A percentile compares a stretch with the other conserved stretches of the same genome.
Evolutionary conservation across 352 stramenopile genomes (phyloP).

Genomic region (Poterioochromonas sp.): DNA sequence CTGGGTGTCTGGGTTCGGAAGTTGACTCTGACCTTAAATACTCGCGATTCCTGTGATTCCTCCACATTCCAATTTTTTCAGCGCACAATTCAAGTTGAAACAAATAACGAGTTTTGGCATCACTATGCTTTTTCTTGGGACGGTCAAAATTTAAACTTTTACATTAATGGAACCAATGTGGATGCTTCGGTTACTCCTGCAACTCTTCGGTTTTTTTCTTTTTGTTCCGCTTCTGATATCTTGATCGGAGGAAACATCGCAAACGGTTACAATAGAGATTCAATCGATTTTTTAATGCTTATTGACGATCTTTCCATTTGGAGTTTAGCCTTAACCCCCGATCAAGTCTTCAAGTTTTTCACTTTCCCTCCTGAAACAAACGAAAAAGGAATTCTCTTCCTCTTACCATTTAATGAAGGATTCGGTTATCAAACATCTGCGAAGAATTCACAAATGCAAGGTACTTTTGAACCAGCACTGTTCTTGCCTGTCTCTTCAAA

Average conservation of each 20-base stretch:
- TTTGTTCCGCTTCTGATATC: background rate
- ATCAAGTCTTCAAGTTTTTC: background rate
- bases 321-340: background rate
- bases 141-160: background rate
- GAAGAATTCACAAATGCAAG: background rate
- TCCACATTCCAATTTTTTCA: no score
- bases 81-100: background rate
- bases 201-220: background rate
- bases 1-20: background rate
- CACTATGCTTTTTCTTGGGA: background rate
- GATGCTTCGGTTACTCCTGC: background rate
- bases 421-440: background rate
- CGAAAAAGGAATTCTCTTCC: background rate
- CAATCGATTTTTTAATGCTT: background rate
- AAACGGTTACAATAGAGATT: background rate
- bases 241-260: background rate
- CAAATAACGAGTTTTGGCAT: background rate
- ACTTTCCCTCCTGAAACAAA: background rate
- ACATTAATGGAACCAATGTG: background rate
- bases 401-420: background rate
- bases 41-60: no score
- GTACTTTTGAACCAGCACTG: no score
- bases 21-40: no score
- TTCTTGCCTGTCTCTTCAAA: no score
- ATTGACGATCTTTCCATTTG: background rate